Base-by-base conservation (phyloP, 345 rosid genomes). In the Lenwebbia sp. region DNA sequence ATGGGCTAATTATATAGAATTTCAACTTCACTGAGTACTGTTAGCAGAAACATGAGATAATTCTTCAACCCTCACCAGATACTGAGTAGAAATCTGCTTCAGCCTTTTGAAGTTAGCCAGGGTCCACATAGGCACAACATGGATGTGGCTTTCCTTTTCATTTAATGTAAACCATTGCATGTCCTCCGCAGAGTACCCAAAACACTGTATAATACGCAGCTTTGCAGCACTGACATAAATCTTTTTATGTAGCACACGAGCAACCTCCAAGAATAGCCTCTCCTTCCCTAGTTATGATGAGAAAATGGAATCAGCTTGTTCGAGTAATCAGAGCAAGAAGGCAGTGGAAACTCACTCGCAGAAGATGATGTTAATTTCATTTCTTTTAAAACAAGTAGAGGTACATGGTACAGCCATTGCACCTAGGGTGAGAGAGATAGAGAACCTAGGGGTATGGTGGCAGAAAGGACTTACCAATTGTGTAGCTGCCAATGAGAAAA, bases 121-220 rank as follows among this genome's bases (percentile, higher is more conserved):
- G 2, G 94, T 95, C 99, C 99, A 97, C 95, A 97, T 91, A 14
- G 99, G 99, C 54, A 97, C 96, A 84, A 97, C 94, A 86, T 96
- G 99, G 50, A 97, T 94, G 84, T 96, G 94, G 92, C 99, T 97
- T 86, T 96, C 99, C 53, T 87, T 91, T 92, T 95, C 98, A 57
- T 95, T 95, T 85, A 88, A 54, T 30, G 99, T 96, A 87, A 97
- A 94, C 97, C 97, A 96, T 89, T 86, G 93, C 96, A 96, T 94
- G 86, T 96, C 99, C 88, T 95, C 96, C 86, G 92, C 88, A 0
- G 95, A 85, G 91, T 94, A 94, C 54, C 95, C 98, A 86, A 96
- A 89, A 86, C 99, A 96, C 85, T 97, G 92, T 21, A 97, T 86
- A 49, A 95, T 86, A 74, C 93, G 96, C 58, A 93, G 89, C 87